phyloP scores from a whole-genome alignment of 2,329 filamentous ascomycete species.

The Cercospora sp. region DNA sequence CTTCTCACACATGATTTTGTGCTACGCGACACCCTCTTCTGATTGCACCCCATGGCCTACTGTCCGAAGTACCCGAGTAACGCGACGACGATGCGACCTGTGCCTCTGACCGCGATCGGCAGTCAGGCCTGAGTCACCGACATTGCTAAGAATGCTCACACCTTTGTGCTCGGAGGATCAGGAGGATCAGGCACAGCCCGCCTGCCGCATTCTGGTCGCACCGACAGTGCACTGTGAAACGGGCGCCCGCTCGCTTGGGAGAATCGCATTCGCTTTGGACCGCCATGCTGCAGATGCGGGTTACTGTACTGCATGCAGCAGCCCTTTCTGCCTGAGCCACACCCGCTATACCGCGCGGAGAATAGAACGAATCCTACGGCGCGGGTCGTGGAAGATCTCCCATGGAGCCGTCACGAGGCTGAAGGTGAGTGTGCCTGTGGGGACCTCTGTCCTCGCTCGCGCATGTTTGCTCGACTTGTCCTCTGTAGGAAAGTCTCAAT shows the following conservation, averaged over 20 bases:
- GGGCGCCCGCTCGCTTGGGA: background rate
- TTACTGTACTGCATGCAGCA: conserved; percentile 13
- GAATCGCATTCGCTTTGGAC: background rate
- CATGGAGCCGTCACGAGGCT: conserved; percentile 20
- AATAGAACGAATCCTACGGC: conserved; percentile 18
- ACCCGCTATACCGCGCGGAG: conserved; percentile 18
- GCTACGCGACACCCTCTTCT: background rate
- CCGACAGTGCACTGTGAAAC: conserved; percentile 10
- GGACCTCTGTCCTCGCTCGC: background rate
- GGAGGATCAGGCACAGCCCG: conserved; percentile 14
- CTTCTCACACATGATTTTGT: background rate
- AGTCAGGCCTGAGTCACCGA: conserved; percentile 4
- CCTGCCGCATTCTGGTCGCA: background rate
- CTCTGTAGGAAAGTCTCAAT: conserved; percentile 1
- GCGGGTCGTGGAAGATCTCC: conserved; percentile 16
- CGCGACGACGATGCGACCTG: background rate
- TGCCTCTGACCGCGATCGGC: background rate
- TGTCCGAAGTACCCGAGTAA: background rate
- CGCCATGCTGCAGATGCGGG: background rate
- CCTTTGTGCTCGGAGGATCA: conserved; percentile 5
- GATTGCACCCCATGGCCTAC: background rate
- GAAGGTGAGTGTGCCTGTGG: conserved; percentile 7
- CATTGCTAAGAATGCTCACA: background rate
- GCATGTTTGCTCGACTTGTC: conserved; percentile 21
- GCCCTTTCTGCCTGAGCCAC: conserved; percentile 17